Conservation (phyloP, 352 stramenopile genomes). For the Halophytophthora batemanensis region DNA sequence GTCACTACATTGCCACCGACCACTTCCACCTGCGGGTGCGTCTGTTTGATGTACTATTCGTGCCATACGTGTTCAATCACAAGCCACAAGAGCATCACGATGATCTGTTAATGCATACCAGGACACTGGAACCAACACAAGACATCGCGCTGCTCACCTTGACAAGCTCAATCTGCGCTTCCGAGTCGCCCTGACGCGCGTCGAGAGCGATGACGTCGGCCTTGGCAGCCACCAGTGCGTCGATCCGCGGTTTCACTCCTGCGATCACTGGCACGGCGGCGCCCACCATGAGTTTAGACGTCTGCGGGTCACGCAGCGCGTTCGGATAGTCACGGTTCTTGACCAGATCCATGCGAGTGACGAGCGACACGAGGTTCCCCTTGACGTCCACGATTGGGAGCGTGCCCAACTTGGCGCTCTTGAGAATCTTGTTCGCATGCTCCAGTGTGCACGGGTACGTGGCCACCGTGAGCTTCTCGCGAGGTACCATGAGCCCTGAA, state of each 20-base stretch:
- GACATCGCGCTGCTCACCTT: constrained; percentile 20
- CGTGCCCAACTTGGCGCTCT: constrained; percentile 97
- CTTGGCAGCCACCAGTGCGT: constrained; percentile 87
- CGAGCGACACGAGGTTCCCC: constrained; percentile 95
- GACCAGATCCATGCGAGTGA: constrained; percentile 95
- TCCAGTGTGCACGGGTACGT: constrained; percentile 91
- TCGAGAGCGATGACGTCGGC: constrained; percentile 98
- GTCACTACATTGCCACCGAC: constrained; percentile 99
- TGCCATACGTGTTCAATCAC: not conserved
- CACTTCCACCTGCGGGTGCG: constrained; percentile 90
- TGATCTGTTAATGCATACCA: not conserved
- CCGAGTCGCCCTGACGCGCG: constrained; percentile 96
- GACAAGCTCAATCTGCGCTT: constrained; percentile 68
- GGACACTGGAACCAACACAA: not conserved
- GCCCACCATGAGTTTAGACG: constrained; percentile 93
- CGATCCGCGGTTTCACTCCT: constrained; percentile 89
- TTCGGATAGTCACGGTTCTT: constrained; percentile 96
- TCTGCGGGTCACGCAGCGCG: constrained; percentile 92
- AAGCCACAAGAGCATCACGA: not conserved
- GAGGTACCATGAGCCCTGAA: constrained; percentile 74
- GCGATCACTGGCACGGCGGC: constrained; percentile 95
- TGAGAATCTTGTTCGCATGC: constrained; percentile 96
- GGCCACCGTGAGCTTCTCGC: constrained; percentile 83
- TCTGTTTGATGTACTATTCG: constrained; percentile 88
- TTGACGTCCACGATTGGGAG: constrained; percentile 97